These are phyloP conservation scores for Lipomyces mesembrius DNA, from an alignment of 805 yeast species.

Conservation along the genomic window DNA sequence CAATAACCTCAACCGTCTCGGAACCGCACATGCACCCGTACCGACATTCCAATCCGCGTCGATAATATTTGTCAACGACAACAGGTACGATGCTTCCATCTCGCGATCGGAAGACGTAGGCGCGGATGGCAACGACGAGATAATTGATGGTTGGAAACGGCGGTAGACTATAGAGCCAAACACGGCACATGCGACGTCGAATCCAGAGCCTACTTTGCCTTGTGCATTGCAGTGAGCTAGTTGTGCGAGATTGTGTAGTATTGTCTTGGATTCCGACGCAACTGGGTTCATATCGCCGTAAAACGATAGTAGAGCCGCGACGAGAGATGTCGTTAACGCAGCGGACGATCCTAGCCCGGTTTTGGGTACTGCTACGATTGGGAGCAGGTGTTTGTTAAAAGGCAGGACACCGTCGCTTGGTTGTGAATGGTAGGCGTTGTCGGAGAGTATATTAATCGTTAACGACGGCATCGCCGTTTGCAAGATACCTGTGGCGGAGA, in stretches of 20 bases:
- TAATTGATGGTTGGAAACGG: constrained; percentile 65
- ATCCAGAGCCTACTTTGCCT: constrained; percentile 94
- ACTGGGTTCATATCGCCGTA: constrained; percentile 47
- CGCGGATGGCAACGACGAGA: constrained; percentile 44
- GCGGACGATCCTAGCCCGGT: constrained; percentile 98
- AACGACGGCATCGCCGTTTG: constrained; percentile 38
- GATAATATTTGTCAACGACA: constrained; percentile 40
- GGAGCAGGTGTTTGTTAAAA: constrained; percentile 63
- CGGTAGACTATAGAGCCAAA: constrained; percentile 85
- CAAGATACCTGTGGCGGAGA: constrained; percentile 46
- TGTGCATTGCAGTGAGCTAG: constrained; percentile 93
- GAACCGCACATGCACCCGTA: constrained; percentile 63
- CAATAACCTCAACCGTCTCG: constrained; percentile 66
- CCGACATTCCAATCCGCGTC: constrained; percentile 60
- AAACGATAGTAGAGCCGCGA: constrained; percentile 66
- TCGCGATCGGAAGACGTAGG: constrained; percentile 42
- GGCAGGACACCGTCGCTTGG: constrained; percentile 39
- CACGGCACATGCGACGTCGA: constrained; percentile 95
- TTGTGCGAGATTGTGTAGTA: constrained; percentile 85
- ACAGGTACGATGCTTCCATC: constrained; percentile 33
- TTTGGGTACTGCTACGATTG: constrained; percentile 78
- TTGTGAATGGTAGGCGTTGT: constrained; percentile 87
- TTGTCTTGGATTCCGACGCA: constrained; percentile 6
- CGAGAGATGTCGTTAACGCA: constrained; percentile 80
- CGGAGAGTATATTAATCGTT: constrained; percentile 72